phyloP scores from a whole-genome alignment of 169 alveolate genomes.

The Plasmodium knowlesi region DNA sequence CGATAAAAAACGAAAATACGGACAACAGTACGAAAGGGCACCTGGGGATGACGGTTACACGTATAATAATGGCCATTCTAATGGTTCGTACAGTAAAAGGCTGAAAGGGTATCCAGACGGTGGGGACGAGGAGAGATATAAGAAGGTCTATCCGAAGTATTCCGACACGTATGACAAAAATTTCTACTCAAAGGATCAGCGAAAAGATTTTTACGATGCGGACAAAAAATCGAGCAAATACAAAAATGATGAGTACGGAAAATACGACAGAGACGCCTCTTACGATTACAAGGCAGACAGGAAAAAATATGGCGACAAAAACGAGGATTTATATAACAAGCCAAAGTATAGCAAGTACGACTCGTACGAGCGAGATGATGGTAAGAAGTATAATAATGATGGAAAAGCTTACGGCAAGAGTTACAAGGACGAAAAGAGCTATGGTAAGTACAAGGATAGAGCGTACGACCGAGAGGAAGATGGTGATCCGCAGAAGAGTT shows the following conservation, averaged over 20 bases:
- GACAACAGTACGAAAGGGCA: neutral
- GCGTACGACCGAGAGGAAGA: neutral
- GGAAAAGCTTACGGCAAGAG: neutral
- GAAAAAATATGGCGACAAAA: conserved; percentile 13
- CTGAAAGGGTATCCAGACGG: conserved; percentile 16
- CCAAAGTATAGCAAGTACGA: conserved; percentile 9
- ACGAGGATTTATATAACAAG: neutral
- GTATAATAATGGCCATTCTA: neutral
- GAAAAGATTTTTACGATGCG: neutral
- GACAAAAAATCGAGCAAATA: neutral
- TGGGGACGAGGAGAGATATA: neutral
- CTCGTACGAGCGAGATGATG: neutral
- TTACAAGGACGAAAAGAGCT: conserved; percentile 21
- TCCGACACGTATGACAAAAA: conserved; percentile 26
- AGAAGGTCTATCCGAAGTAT: neutral
- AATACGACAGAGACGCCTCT: neutral
- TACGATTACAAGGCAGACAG: conserved; percentile 42
- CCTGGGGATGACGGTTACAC: neutral
- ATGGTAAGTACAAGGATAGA: neutral
- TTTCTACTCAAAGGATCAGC: conserved; percentile 27
- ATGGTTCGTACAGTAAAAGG: conserved; percentile 14
- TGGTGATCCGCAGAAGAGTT: neutral
- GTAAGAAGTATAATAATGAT: conserved; percentile 14
- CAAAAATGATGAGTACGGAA: neutral
- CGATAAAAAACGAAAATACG: conserved; percentile 43